Conservation (phyloP, 202 grass and related monocot genomes). For the Schoenoplectus tabernaemontani region DNA sequence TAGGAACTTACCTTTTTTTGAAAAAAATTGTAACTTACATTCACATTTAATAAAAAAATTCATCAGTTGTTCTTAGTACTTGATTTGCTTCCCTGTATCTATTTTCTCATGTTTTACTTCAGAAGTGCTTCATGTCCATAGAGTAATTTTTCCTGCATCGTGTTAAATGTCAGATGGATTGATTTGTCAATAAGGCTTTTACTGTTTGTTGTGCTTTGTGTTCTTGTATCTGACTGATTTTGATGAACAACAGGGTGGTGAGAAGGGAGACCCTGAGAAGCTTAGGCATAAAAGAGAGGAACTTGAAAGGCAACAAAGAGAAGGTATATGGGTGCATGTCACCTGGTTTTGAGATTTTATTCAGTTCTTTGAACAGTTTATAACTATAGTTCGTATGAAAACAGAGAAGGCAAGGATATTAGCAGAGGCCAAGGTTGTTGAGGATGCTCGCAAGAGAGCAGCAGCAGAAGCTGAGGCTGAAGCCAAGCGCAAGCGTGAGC, state of each 20-base stretch:
- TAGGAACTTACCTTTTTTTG: constrained; percentile 7
- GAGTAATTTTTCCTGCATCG: no score
- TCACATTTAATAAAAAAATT: not conserved
- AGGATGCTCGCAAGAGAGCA: constrained; percentile 57
- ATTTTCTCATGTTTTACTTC: not conserved
- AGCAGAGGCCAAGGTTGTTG: constrained; percentile 87
- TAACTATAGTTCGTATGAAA: not conserved
- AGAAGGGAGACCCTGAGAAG: constrained; percentile 42
- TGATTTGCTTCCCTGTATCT: not conserved
- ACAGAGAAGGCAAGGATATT: constrained; percentile 76
- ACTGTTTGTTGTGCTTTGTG: not conserved
- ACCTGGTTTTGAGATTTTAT: not conserved
- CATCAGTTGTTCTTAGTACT: not conserved
- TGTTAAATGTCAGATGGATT: not conserved
- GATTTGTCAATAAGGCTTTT: not conserved
- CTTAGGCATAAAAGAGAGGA: constrained; percentile 42
- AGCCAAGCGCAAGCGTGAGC: constrained; percentile 69
- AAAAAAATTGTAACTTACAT: not conserved
- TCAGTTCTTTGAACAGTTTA: not conserved
- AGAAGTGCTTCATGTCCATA: no score
- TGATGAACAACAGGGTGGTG: constrained; percentile 45
- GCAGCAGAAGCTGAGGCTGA: constrained; percentile 78
- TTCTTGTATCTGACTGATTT: not conserved
- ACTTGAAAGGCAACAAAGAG: constrained; percentile 68
- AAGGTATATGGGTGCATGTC: constrained; percentile 49